A percentile compares a stretch with the other conserved stretches of the same genome.
Conservation (phyloP, 257 asterid genomes). For the Asclepias syriaca region DNA sequence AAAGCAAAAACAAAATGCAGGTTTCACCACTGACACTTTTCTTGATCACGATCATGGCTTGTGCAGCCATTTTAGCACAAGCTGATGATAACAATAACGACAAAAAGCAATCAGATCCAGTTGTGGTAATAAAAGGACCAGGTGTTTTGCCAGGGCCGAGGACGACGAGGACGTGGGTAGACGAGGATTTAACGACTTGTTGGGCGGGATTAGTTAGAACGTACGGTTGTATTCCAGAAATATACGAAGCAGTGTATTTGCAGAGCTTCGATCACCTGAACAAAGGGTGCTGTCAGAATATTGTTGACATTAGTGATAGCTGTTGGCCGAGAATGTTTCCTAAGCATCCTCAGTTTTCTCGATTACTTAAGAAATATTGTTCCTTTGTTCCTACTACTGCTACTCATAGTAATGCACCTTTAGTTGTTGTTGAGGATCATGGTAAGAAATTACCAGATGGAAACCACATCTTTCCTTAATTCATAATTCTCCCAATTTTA, state of each 20-base stretch:
- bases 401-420: no score
- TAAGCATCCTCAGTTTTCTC: neutral
- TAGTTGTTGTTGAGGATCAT: no score
- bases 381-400: no score
- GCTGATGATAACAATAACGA: no score
- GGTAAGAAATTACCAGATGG: no score
- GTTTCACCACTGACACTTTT: no score
- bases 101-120: neutral
- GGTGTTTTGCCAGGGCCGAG: constrained; percentile 6
- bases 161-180: no score
- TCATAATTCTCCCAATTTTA: no score
- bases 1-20: no score
- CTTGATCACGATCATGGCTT: neutral
- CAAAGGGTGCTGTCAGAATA: neutral
- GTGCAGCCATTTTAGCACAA: neutral
- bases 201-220: neutral
- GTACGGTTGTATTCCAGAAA: constrained; percentile 3
- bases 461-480: neutral
- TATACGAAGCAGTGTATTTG: neutral
- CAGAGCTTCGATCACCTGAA: neutral
- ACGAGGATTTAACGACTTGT: neutral
- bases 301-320: neutral
- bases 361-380: neutral
- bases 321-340: constrained; percentile 14
- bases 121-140: neutral